These are phyloP conservation scores for Heracleum sosnowskyi DNA, from an alignment of 129 eudicot species.

Conservation along the genomic window DNA sequence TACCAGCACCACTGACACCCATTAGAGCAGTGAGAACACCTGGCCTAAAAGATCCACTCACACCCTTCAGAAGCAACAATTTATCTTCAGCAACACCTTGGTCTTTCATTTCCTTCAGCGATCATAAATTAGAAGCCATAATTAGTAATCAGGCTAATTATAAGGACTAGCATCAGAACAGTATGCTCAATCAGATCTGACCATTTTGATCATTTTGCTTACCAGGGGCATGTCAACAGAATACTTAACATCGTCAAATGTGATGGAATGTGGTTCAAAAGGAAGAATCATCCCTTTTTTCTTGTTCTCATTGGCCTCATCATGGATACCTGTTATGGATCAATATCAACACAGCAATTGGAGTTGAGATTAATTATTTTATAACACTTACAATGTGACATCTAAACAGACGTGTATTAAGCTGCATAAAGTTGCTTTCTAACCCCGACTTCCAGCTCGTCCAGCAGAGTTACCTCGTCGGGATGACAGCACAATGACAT, in stretches of 20 bases:
- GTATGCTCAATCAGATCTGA: too few species aligned
- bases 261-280: conserved; percentile 64
- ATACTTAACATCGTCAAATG: conserved; percentile 59
- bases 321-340: conserved; percentile 12
- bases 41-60: conserved; percentile 72
- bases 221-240: conserved; percentile 89
- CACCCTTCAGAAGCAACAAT: conserved; percentile 50
- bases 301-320: conserved; percentile 18
- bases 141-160: background rate
- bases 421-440: too few species aligned
- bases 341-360: too few species aligned
- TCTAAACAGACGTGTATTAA: background rate
- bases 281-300: conserved; percentile 90
- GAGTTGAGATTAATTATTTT: too few species aligned
- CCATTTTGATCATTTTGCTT: background rate
- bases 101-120: conserved; percentile 49
- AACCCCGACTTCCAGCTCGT: conserved; percentile 15
- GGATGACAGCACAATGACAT: conserved; percentile 23
- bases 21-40: conserved; percentile 79
- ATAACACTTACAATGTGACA: too few species aligned
- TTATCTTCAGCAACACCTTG: conserved; percentile 48
- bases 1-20: conserved; percentile 95
- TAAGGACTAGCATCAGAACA: background rate
- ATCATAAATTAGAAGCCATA: background rate
- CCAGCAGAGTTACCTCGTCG: background rate